A percentile compares a stretch with the other conserved stretches of the same genome.
Conservation (phyloP, 2,329 filamentous ascomycete genomes). For the Fusarium sambucinum region DNA sequence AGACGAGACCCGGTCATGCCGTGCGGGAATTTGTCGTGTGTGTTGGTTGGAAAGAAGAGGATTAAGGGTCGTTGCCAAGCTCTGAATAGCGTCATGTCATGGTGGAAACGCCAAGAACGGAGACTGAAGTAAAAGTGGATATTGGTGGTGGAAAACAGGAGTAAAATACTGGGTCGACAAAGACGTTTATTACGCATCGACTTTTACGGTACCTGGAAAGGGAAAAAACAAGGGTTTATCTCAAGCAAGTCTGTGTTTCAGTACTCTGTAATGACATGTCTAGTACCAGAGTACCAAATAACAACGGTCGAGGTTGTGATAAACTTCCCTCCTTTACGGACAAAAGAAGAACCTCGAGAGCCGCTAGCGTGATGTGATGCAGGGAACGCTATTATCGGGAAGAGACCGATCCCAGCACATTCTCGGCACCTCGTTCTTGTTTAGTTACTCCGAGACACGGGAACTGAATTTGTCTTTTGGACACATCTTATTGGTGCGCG, state of each 20-base stretch:
- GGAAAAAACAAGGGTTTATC: background rate
- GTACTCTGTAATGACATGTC: rapidly evolving
- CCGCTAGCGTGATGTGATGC: slow-evolving; percentile 10
- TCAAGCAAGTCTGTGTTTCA: rapidly evolving
- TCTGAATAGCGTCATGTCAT: slow-evolving; percentile 27
- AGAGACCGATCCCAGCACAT: slow-evolving; percentile 11
- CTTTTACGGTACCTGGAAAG: background rate
- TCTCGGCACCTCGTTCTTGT: background rate
- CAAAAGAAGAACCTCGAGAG: slow-evolving; percentile 1
- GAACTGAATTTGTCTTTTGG: background rate
- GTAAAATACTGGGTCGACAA: background rate
- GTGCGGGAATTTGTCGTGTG: slow-evolving; percentile 5
- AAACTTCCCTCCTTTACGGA: background rate
- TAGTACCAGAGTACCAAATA: background rate
- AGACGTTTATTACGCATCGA: background rate
- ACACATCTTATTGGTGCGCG: background rate
- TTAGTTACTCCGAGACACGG: slow-evolving; percentile 2
- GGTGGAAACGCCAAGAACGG: slow-evolving; percentile 1
- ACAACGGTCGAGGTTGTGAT: background rate
- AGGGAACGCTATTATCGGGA: slow-evolving; percentile 11
- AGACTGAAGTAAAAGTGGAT: background rate
- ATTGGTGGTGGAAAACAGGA: background rate
- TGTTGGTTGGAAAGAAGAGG: background rate
- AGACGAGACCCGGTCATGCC: background rate
- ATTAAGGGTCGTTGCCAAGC: slow-evolving; percentile 8